Evolutionary conservation across 2,329 filamentous ascomycete species (phyloP).

Genomic region (Phyllosticta capitalensis): DNA sequence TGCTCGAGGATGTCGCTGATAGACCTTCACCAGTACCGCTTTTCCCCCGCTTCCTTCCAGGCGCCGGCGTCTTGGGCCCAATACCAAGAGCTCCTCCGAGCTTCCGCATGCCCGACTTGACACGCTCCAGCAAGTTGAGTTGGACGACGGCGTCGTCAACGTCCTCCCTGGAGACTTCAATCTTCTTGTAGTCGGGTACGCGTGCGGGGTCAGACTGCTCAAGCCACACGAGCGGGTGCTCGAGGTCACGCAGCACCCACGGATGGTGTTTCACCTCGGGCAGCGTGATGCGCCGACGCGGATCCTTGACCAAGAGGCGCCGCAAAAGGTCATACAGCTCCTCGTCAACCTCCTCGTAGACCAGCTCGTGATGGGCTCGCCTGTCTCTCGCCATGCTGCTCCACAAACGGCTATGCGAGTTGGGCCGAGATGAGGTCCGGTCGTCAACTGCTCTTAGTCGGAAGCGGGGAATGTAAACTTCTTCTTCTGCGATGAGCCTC

Average conservation of each 20-base stretch:
- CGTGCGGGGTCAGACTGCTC: slow-evolving; percentile 83
- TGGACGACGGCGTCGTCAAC: slow-evolving; percentile 85
- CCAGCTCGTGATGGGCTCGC: slow-evolving; percentile 66
- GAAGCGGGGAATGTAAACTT: slow-evolving; percentile 77
- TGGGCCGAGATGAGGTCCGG: slow-evolving; percentile 35
- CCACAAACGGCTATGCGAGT: slow-evolving; percentile 37
- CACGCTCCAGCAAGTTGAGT: slow-evolving; percentile 75
- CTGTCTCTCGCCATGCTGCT: slow-evolving; percentile 53
- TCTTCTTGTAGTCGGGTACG: slow-evolving; percentile 69
- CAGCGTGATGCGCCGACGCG: slow-evolving; percentile 76
- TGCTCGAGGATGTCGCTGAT: slow-evolving; percentile 43
- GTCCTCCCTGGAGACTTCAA: slow-evolving; percentile 88
- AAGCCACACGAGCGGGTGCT: slow-evolving; percentile 67
- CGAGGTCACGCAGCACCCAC: slow-evolving; percentile 77
- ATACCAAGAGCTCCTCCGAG: slow-evolving; percentile 50
- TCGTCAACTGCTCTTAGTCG: slow-evolving; percentile 64
- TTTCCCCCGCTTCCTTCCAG: slow-evolving; percentile 44
- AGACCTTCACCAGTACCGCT: slow-evolving; percentile 47
- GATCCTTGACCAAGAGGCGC: slow-evolving; percentile 80
- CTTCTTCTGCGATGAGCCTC: slow-evolving; percentile 79
- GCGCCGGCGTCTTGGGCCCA: slow-evolving; percentile 23
- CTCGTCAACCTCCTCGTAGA: slow-evolving; percentile 79
- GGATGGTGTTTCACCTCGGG: slow-evolving; percentile 88
- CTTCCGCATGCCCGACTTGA: slow-evolving; percentile 63
- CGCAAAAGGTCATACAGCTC: slow-evolving; percentile 68